Evolutionary conservation across 2,329 filamentous ascomycete genomes (phyloP).

Genomic region (Basipetospora chlamydospora): DNA sequence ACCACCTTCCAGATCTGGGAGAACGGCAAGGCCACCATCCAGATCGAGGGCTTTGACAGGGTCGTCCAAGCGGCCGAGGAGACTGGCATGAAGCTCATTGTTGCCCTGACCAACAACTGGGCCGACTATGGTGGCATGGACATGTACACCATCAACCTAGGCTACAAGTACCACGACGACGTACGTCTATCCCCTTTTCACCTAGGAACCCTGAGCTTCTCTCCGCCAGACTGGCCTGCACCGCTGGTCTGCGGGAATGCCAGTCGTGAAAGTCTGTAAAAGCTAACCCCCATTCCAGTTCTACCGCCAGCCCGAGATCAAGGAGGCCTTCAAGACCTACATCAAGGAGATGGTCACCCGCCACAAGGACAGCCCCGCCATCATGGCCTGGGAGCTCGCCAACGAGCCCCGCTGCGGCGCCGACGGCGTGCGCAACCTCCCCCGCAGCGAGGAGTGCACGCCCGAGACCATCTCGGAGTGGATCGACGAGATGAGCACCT

Average conservation of each 20-base stretch:
- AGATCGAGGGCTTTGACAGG: constrained; percentile 31
- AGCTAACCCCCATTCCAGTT: constrained; percentile 19
- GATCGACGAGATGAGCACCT: constrained; percentile 39
- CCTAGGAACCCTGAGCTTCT: not conserved
- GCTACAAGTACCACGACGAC: constrained; percentile 35
- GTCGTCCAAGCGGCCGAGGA: constrained; percentile 34
- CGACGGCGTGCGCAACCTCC: constrained; percentile 29
- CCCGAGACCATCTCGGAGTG: constrained; percentile 29
- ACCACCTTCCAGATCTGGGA: constrained; percentile 31
- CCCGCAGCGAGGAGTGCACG: constrained; percentile 22
- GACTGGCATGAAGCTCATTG: constrained; percentile 34
- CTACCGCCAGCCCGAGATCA: constrained; percentile 33
- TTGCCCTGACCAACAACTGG: constrained; percentile 44
- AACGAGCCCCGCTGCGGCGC: constrained; percentile 44
- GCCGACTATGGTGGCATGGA: constrained; percentile 46
- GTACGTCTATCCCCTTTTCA: no score
- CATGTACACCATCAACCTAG: constrained; percentile 40
- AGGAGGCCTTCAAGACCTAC: constrained; percentile 40
- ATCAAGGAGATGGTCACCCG: constrained; percentile 42
- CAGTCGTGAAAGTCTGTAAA: no score
- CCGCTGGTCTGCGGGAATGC: no score
- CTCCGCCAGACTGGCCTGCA: no score
- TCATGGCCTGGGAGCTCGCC: constrained; percentile 54
- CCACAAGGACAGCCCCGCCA: constrained; percentile 41
- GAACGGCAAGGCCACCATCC: constrained; percentile 27